Base-by-base conservation (phyloP, 345 rosid genomes). In the Trapa bicornis region DNA sequence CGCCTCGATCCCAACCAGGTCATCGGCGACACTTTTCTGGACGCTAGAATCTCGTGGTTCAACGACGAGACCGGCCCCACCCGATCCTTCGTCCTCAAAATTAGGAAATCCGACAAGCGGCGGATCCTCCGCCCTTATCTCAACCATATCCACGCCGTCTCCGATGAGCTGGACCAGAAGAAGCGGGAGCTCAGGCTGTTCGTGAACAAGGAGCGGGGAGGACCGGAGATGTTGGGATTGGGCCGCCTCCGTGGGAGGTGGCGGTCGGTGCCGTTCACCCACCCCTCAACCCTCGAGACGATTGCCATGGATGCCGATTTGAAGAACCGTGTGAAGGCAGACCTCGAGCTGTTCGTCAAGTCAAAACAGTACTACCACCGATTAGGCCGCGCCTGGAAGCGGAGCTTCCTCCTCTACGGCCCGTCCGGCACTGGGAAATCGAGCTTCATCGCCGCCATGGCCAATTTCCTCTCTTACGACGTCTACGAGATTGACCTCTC, bases 101-200 rank as follows among this genome's bases (percentile, higher is more conserved):
- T 91, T 56, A 82, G 97, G 48, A 87, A 75, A 80, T 84, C 87
- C 1, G 99, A 90, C 50, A 94, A 87, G 73, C 79, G 96, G 14
- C 80, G 97, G 22, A 79, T 94, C 50, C 87, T 94, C 61, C 82
- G 86, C 6, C 82, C 97, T 2, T 94, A 94, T 75, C 91, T 94
- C 36, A 95, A 91, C 42, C 96, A 94, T 73, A 89, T 94, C 66
- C 96, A 86, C 74, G 76, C 87, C 0, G 86, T 89, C 1, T 82
- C 85, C 12, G 96, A 85, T 37, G 99, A 95, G 74, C 66, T 86
- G 17, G 87, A 89, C 5, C 84, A 84, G 74, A 83, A 77, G 64
- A 83, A 75, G 63, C 75, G 70, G 37, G 89, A 84, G 56, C 66
- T 81, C 68, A 84, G 77, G 79, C 86, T 95, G 5, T 75, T 77